These are phyloP conservation scores for Apiospora pterosperma DNA, from an alignment of 2,329 filamentous ascomycete genomes.

Conservation along the genomic window DNA sequence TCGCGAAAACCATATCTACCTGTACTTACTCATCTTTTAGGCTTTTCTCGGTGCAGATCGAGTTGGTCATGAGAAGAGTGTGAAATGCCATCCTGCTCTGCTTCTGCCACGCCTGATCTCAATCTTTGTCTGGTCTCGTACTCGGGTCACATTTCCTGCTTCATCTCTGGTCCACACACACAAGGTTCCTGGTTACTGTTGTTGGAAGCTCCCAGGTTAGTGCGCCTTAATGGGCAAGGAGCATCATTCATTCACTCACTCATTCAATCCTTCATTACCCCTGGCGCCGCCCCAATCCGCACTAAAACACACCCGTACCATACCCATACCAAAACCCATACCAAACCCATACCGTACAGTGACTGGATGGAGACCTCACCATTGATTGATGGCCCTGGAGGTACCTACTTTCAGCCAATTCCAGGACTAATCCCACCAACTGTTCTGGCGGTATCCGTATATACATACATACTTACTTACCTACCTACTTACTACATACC, in stretches of 20 bases:
- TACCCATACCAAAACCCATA: no score
- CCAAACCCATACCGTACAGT: background rate
- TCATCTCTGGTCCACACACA: background rate
- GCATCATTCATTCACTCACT: background rate
- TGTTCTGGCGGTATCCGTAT: background rate
- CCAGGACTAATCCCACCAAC: no score
- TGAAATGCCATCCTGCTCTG: background rate
- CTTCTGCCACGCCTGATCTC: background rate
- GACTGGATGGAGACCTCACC: background rate
- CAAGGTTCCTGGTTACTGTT: background rate
- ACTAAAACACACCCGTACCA: background rate
- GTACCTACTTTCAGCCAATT: background rate
- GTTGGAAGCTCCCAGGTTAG: background rate
- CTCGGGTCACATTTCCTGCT: background rate
- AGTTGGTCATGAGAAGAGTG: background rate
- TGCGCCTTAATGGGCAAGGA: conserved; percentile 1
- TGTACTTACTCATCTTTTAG: no score
- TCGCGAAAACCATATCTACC: no score
- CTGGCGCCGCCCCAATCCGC: background rate
- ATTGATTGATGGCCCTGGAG: conserved; percentile 2
- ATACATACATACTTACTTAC: background rate
- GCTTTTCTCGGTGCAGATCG: background rate
- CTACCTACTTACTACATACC: no score
- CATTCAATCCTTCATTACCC: background rate
- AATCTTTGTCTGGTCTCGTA: background rate